Conservation (phyloP, 345 rosid genomes). For the Eucalyptus tenuipes region DNA sequence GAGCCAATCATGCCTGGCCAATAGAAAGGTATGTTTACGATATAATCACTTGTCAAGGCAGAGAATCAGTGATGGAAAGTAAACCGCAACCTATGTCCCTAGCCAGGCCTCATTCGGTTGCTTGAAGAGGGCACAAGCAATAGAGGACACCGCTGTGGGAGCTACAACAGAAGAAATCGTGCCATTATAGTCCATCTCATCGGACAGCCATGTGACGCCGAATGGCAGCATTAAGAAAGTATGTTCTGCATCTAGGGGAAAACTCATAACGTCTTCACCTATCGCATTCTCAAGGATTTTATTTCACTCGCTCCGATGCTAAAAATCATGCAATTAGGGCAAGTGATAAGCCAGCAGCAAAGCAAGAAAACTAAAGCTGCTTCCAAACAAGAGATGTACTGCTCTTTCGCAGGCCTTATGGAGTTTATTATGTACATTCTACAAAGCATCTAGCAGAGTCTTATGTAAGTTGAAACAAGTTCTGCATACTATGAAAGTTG, state of each 20-base stretch:
- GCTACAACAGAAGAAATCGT: background rate
- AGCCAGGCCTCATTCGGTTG: background rate
- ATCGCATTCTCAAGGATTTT: background rate
- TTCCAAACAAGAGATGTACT: background rate
- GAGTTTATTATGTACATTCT: background rate
- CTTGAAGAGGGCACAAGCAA: background rate
- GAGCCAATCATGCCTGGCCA: background rate
- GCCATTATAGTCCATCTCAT: background rate
- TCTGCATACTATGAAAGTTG: background rate
- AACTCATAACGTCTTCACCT: no score
- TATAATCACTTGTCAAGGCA: background rate
- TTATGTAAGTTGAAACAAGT: background rate
- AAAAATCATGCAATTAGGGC: background rate
- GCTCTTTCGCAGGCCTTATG: background rate
- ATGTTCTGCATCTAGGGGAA: background rate
- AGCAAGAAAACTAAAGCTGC: background rate
- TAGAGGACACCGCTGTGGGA: background rate
- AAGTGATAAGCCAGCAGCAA: background rate
- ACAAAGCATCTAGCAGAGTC: background rate
- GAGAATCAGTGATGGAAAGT: background rate
- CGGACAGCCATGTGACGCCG: rapidly evolving
- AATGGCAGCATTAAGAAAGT: background rate
- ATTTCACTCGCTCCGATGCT: background rate
- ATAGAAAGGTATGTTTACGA: background rate
- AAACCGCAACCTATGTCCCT: background rate